A percentile compares a stretch with the other conserved stretches of the same genome.
These are phyloP conservation scores for Coccomyxa subellipsoidea DNA, from an alignment of 163 green algal genomes.

Conservation along the genomic window DNA sequence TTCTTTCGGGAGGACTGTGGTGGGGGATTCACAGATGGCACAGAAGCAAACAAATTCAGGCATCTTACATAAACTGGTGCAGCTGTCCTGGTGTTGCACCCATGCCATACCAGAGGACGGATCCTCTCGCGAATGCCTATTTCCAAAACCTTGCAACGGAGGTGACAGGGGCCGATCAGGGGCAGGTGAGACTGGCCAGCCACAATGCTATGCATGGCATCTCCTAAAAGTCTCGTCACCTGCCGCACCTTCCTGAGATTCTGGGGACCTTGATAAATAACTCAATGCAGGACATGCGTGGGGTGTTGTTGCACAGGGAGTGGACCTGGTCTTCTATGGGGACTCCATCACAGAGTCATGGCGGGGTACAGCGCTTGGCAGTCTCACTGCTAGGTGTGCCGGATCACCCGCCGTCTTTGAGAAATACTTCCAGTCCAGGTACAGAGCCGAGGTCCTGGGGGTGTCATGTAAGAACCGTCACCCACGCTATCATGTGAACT, in stretches of 20 bases:
- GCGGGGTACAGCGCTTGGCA: constrained; percentile 12
- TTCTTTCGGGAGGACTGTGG: background rate
- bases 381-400: background rate
- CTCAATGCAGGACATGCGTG: too few relatives aligned
- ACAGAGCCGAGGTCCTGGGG: constrained; percentile 11
- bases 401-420: constrained; percentile 23
- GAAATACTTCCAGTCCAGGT: constrained; percentile 22
- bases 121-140: background rate
- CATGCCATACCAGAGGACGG: background rate
- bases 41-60: background rate
- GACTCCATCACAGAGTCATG: constrained; percentile 15
- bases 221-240: too few relatives aligned
- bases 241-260: too few relatives aligned
- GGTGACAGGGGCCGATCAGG: background rate
- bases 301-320: constrained; percentile 7
- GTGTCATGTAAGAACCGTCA: constrained; percentile 23
- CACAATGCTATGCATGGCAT: too few relatives aligned
- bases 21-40: background rate
- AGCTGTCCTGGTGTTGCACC: background rate
- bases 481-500: too few relatives aligned
- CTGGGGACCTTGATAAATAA: too few relatives aligned
- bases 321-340: constrained; percentile 12
- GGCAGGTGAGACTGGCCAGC: too few relatives aligned
- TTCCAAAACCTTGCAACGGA: background rate
- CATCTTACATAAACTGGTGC: background rate